phyloP scores from a whole-genome alignment of 2,329 filamentous ascomycete genomes.

The Colletotrichum sp. region DNA sequence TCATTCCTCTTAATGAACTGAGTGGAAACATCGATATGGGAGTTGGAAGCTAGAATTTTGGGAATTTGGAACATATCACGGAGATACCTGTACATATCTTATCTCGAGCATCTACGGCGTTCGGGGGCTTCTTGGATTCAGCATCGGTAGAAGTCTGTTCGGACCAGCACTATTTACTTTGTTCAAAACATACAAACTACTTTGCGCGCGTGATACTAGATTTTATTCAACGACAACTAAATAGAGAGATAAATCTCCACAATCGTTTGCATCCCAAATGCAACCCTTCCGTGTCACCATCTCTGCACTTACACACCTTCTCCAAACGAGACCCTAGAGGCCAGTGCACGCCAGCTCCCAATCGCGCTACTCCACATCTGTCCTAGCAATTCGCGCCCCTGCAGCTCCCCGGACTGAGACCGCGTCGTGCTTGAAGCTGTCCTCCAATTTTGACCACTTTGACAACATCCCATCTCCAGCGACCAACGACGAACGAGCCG shows the following conservation, averaged over 20 bases:
- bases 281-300: neutral
- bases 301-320: neutral
- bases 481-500: conserved; percentile 1
- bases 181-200: neutral
- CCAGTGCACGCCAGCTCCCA: conserved; percentile 9
- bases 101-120: conserved; percentile 7
- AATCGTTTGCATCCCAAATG: neutral
- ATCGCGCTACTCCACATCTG: conserved; percentile 13
- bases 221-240: neutral
- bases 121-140: neutral
- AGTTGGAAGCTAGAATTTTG: neutral
- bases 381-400: conserved; percentile 22
- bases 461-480: neutral
- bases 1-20: neutral
- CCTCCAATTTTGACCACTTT: conserved; percentile 18
- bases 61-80: neutral
- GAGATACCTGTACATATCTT: conserved; percentile 19
- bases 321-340: conserved; percentile 1
- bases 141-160: conserved; percentile 5
- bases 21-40: neutral
- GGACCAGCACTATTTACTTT: conserved; percentile 12
- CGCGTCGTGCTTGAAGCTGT: conserved; percentile 25
- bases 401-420: conserved; percentile 21
- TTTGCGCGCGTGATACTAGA: neutral
- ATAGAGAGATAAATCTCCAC: neutral